Evolutionary conservation across 768 basidiomycete genomes (phyloP), one percentile per base, ranked within the genome.

Genomic region (Naganishia vishniacii): DNA sequence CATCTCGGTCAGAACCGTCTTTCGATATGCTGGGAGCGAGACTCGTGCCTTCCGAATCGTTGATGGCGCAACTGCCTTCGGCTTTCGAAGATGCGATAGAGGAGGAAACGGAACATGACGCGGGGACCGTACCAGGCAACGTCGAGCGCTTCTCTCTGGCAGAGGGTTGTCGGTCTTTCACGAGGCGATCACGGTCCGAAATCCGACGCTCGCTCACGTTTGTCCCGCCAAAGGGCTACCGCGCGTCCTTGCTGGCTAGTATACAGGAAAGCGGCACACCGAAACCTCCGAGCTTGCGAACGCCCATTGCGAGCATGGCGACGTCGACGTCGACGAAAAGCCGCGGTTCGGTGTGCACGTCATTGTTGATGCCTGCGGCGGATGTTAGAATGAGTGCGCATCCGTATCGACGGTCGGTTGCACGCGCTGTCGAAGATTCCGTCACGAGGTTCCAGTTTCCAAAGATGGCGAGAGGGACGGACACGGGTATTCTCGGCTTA

Each of bases 381-480:
- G 53, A 56, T 41, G 53, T 26, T 6, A 56, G 53, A 26, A 7
- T 56, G 53, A 56, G 53, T 40, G 53, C 53, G 6, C 53, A 56
- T 40, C 53, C 53, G 34, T 56, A 56, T 18, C 34, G 53, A 37
- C 53, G 53, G 1, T 56, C 53, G 20, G 32, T 56, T 3, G 13
- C 25, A 13, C 49, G 49, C 4, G 49, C 29, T 5, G 12, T 63
- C 26, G 62, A 63, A 13, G 62, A 63, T 51, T 63, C 62, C 47
- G 62, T 63, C 9, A 63, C 62, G 18, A 51, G 62, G 23, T 63
- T 63, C 28, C 48, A 51, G 48, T 63, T 63, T 25, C 62, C 62
- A 9, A 56, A 40, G 15, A 56, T 40, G 53, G 53, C 32, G 23
- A 26, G 5, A 1, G 37, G 34, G 42, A 2, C 20, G 37, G n/a